Evolutionary conservation across 2,329 filamentous ascomycete species (phyloP).

Genomic region (Juglanconis juglandina): DNA sequence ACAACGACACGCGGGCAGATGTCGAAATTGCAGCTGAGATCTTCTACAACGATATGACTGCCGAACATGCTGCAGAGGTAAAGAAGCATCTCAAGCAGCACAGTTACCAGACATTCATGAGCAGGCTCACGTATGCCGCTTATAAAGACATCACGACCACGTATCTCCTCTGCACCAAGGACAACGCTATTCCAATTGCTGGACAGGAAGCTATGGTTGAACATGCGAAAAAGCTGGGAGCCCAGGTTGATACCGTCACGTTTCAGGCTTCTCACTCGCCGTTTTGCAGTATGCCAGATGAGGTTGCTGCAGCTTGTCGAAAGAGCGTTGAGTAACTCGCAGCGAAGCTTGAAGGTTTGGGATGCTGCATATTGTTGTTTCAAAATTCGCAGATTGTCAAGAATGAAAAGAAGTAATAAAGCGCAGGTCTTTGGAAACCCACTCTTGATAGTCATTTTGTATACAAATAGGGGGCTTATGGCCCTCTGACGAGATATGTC

Average conservation of each 20-base stretch:
- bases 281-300: slow-evolving; percentile 2
- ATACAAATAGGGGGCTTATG: no score
- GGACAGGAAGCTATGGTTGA: slow-evolving; percentile 3
- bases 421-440: no score
- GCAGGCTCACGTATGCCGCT: slow-evolving; percentile 1
- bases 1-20: background rate
- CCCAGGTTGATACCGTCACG: background rate
- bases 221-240: background rate
- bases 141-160: slow-evolving; percentile 5
- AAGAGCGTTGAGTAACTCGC: no score
- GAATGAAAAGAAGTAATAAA: no score
- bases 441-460: no score
- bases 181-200: background rate
- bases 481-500: no score
- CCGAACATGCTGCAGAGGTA: slow-evolving; percentile 1
- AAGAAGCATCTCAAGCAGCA: background rate
- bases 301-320: background rate
- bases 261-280: slow-evolving; percentile 7
- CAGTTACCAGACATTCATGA: background rate
- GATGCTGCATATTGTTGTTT: no score
- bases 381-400: no score
- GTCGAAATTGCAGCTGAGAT: background rate
- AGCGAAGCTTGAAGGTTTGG: no score
- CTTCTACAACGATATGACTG: slow-evolving; percentile 6
- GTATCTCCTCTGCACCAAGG: slow-evolving; percentile 1